Base-by-base conservation (phyloP, 106 monocot species). In the Allium cepa region DNA sequence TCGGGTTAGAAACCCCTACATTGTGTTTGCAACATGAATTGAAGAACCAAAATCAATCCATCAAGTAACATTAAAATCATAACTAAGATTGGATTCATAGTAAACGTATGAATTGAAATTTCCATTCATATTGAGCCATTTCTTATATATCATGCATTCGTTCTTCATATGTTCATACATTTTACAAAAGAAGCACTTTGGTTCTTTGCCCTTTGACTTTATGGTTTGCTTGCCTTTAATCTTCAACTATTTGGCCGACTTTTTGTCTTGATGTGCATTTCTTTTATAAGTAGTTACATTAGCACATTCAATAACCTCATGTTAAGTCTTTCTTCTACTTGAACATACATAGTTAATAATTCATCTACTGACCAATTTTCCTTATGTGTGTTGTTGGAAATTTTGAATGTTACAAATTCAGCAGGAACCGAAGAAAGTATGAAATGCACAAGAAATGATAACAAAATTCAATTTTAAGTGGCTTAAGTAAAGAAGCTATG, bases 401-500 rank as follows among this genome's bases (percentile, higher is more conserved):
- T 63, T 63, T 63, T 63, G 45, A 63, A 63, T 1, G 45, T 6
- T 0, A 27, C 46, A 63, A 36, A 63, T 66, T 66, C 5, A 3
- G 0, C 0, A 26, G 65, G 56, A 4, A 66, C 17, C 14, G 57
- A 12, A 10, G 57, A 56, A 4, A 74, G 12, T 0, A 74, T 12
- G 26, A 66, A 66, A 47, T 66, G 66, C 0, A 69, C 61, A 8
- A 76, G 14, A 8, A 69, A 76, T 11, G 11, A 46, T 10, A 61
- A 14, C 8, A 50, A 61, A 9, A 69, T 75, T 59, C 53, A 50
- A 69, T 17, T 46, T 76, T 8, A 3, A 76, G 17, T 0, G 36
- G 4, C 11, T 49, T 76, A 0, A 69, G 15, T 46, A 61, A 26
- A 13, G 62, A 61, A 45, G 52, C 53, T 16, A 62, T 60, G 26